Percentiles rank a stretch among this genome's conserved stretches.
phyloP scores from a whole-genome alignment of 2,329 filamentous ascomycete genomes.

The Penicillium fuscoglaucum region DNA sequence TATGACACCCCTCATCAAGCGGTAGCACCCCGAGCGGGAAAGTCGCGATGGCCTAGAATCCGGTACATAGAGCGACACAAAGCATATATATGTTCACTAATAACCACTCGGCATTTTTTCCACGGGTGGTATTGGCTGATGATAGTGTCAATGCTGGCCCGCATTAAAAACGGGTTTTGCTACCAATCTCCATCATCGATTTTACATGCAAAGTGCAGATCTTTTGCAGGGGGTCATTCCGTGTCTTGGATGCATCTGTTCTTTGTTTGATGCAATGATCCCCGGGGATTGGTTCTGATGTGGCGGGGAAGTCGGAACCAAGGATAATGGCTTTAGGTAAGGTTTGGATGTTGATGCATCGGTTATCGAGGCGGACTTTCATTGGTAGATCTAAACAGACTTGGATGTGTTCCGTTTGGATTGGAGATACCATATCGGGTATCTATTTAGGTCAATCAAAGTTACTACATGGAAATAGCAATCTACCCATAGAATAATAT shows the following conservation, averaged over 20 bases:
- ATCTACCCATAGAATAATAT: neutral
- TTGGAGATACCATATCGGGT: neutral
- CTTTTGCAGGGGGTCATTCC: constrained; percentile 4
- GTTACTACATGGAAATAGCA: neutral
- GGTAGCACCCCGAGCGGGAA: neutral
- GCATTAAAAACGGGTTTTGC: neutral
- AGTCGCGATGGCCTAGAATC: neutral
- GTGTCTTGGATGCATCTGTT: constrained; percentile 3
- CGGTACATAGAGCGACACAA: neutral
- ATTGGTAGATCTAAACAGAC: constrained; percentile 7
- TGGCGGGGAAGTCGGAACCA: neutral
- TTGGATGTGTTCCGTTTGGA: neutral
- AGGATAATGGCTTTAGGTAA: constrained; percentile 1
- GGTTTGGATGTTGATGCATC: constrained; percentile 7
- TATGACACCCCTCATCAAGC: neutral
- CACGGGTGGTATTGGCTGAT: neutral
- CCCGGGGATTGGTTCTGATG: neutral
- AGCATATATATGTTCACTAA: neutral
- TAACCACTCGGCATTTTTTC: neutral
- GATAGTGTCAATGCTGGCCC: neutral
- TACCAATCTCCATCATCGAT: constrained; percentile 3
- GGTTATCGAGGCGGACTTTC: neutral
- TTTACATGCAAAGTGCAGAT: constrained; percentile 10
- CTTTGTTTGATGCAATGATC: constrained; percentile 1
- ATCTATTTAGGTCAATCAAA: neutral